phyloP scores from a whole-genome alignment of 345 rosid species.

The Cardamine resedifolia region DNA sequence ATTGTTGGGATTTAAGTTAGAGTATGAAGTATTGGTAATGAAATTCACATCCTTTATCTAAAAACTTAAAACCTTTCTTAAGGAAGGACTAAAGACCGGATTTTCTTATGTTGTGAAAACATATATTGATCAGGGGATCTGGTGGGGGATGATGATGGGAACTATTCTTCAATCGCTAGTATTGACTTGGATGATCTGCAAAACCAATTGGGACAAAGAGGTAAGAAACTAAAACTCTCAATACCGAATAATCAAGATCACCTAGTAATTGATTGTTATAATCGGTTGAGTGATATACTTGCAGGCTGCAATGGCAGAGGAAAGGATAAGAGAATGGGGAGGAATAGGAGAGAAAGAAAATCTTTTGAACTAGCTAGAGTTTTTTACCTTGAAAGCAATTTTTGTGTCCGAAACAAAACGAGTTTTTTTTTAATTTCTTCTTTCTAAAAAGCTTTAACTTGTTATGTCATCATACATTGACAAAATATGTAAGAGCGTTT shows the following conservation, averaged over 20 bases:
- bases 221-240: constrained; percentile 25
- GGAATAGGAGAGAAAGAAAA: constrained; percentile 40
- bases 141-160: constrained; percentile 88
- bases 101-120: neutral
- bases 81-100: neutral
- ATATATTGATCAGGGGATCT: constrained; percentile 50
- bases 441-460: neutral
- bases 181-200: constrained; percentile 47
- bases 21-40: constrained; percentile 61
- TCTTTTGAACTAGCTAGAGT: constrained; percentile 24
- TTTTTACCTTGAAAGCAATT: neutral
- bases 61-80: neutral
- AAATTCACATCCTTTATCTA: neutral
- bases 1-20: constrained; percentile 63
- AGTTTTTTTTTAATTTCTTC: neutral
- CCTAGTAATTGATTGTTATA: neutral
- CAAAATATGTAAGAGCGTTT: neutral
- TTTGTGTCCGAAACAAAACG: neutral
- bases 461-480: neutral
- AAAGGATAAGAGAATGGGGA: constrained; percentile 71
- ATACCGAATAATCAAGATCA: neutral
- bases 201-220: constrained; percentile 64
- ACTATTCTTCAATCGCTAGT: constrained; percentile 55
- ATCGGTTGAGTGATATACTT: neutral
- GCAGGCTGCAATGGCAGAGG: constrained; percentile 70